phyloP scores from a whole-genome alignment of 108 stramenopile species.

The Stephanodiscus minutulus region DNA sequence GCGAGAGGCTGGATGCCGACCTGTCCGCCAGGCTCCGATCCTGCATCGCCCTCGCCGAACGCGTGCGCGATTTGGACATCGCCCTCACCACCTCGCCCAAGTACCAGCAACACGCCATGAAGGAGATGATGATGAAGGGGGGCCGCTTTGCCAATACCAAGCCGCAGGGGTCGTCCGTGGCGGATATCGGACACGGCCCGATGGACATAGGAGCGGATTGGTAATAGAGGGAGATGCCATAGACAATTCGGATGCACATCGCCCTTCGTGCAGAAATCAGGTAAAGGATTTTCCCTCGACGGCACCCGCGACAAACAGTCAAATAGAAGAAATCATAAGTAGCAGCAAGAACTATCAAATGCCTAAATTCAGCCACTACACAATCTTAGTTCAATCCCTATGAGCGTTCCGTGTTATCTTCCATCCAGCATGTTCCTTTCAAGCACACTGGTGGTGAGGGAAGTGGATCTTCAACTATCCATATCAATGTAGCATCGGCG shows the following conservation, averaged over 20 bases:
- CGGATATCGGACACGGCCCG: conserved; percentile 25
- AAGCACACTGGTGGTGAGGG: no score
- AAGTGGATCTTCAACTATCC: no score
- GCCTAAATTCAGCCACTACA: no score
- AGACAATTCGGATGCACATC: background rate
- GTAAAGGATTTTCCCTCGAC: no score
- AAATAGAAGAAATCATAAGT: no score
- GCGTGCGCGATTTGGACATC: conserved; percentile 63
- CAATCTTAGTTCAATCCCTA: no score
- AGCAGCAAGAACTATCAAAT: no score
- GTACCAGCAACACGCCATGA: conserved; percentile 45
- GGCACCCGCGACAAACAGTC: no score
- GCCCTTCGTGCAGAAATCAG: no score
- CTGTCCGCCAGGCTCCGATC: conserved; percentile 34
- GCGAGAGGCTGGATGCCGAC: conserved; percentile 36
- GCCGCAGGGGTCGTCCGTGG: conserved; percentile 28
- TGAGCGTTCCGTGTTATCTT: no score
- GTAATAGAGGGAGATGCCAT: conserved; percentile 5
- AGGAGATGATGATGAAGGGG: conserved; percentile 23
- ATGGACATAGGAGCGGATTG: conserved; percentile 40
- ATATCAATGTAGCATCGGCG: no score
- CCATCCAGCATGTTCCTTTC: no score
- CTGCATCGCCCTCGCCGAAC: conserved; percentile 48
- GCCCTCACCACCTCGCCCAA: conserved; percentile 48
- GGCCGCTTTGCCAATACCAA: conserved; percentile 15